A percentile compares a stretch with the other conserved stretches of the same genome.
phyloP scores from a whole-genome alignment of 768 basidiomycete species.

The Pleurotus sapidus region DNA sequence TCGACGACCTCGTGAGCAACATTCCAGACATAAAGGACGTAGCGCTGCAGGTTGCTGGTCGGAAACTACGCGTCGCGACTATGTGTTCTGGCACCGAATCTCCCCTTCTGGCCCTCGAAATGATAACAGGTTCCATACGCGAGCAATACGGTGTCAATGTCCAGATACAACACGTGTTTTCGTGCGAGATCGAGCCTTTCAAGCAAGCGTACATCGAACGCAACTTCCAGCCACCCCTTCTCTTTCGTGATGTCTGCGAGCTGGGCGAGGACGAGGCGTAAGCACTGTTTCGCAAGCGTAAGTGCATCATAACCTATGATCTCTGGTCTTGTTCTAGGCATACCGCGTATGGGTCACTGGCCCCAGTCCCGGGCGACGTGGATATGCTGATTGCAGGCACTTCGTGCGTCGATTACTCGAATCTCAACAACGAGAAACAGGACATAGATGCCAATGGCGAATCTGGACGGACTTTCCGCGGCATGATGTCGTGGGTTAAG shows the following conservation, averaged over 20 bases:
- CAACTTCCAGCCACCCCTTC: slow-evolving; percentile 88
- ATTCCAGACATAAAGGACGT: slow-evolving; percentile 66
- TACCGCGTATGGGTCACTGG: slow-evolving; percentile 88
- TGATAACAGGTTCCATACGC: slow-evolving; percentile 75
- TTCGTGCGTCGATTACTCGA: slow-evolving; percentile 97
- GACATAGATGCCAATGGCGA: slow-evolving; percentile 88
- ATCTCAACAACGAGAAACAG: slow-evolving; percentile 90
- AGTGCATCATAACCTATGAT: neutral
- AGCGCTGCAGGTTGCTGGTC: slow-evolving; percentile 64
- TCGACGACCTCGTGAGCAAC: slow-evolving; percentile 67
- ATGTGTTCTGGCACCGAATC: slow-evolving; percentile 99
- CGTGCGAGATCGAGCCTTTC: slow-evolving; percentile 96
- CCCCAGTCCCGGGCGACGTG: slow-evolving; percentile 84
- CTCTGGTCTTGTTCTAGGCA: slow-evolving; percentile 45
- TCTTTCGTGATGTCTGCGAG: slow-evolving; percentile 94
- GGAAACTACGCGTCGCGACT: slow-evolving; percentile 89
- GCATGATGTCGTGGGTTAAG: slow-evolving; percentile 92
- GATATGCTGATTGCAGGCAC: slow-evolving; percentile 93
- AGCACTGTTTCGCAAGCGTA: slow-evolving; percentile 21
- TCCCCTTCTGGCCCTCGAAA: slow-evolving; percentile 83
- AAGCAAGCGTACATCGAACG: slow-evolving; percentile 98
- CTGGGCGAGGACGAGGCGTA: slow-evolving; percentile 78
- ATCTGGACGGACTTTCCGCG: slow-evolving; percentile 89
- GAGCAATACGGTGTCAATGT: slow-evolving; percentile 64
- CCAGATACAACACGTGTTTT: slow-evolving; percentile 89